phyloP scores from a whole-genome alignment of 345 rosid genomes.

The Linum lewisii region DNA sequence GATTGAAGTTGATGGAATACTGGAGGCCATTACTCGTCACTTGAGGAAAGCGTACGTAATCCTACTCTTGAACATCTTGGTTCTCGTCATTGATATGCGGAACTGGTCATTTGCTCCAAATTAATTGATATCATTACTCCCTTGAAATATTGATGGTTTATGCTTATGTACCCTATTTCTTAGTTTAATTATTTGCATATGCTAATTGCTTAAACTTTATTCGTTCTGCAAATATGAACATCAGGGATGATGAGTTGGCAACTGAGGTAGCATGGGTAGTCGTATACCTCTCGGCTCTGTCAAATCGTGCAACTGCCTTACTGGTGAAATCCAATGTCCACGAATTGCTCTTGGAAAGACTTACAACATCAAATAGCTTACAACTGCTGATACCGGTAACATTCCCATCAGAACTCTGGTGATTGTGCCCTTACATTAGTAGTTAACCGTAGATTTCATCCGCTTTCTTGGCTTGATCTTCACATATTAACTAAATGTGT shows the following conservation, averaged over 20 bases:
- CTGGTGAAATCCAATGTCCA: conserved; percentile 65
- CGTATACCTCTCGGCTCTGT: conserved; percentile 95
- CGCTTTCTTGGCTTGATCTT: conserved; percentile 3
- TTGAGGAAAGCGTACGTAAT: conserved; percentile 61
- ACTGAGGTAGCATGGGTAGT: conserved; percentile 95
- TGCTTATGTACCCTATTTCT: too few species aligned
- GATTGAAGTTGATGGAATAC: conserved; percentile 56
- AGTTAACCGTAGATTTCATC: too few species aligned
- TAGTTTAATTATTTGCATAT: too few species aligned
- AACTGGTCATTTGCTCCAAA: not conserved
- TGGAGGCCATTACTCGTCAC: conserved; percentile 79
- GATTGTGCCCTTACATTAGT: too few species aligned
- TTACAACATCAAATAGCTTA: conserved; percentile 65
- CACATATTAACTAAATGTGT: not conserved
- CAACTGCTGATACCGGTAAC: conserved; percentile 89
- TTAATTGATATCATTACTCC: not conserved
- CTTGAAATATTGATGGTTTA: not conserved
- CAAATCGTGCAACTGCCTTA: conserved; percentile 61
- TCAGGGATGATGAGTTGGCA: conserved; percentile 84
- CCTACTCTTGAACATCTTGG: too few species aligned
- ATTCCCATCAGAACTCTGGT: not conserved
- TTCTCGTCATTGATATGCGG: too few species aligned
- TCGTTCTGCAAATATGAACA: conserved; percentile 8
- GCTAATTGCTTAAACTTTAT: too few species aligned
- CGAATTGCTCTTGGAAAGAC: conserved; percentile 68